Evolutionary conservation across 2,329 filamentous ascomycete genomes (phyloP), one percentile per base, ranked within the genome.

Genomic region (Sphaerulina vaccinii): DNA sequence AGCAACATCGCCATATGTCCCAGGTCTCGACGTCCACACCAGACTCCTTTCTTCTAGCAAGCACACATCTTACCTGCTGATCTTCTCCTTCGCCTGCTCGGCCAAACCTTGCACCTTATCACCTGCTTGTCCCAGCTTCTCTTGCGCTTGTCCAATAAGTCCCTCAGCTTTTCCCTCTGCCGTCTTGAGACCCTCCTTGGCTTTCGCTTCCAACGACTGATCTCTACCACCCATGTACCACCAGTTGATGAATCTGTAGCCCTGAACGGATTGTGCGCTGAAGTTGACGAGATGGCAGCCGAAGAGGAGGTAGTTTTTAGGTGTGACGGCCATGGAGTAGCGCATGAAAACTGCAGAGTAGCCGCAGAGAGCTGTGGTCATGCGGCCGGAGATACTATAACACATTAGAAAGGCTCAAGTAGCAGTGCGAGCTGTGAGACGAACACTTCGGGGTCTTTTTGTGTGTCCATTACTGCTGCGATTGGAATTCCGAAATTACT

Each of bases 261-360:
- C 81, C 67, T 86, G 83, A 24, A 77, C 79, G 38, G 74, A 59
- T 69, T 86, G 83, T 39, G 80, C 79, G 58, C 70, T 71, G 70
- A 83, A 85, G 72, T 86, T 86, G 71, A 84, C 77, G 55, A 80
- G 71, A 70, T 86, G 83, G 73, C 82, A 85, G 59, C 79, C 82
- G 69, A 86, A 85, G 50, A 86, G 80, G 58, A 86, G 80, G 73
- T 84, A 85, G 73, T 86, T 86, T 64, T 75, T 75, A 35, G 83
- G 83, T 13, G 74, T 73, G 51, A 86, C 81, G 55, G 83, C 82
- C 56, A 86, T 68, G 52, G 83, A 73, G 73, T 85, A 86, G 67
- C 83, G 82, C 81, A 84, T 84, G 73, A 86, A 86, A 52, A 80
- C 81, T 40, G 68, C 80, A 19, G 79, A 80, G 75, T 86, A 86